Conservation (phyloP, 2,329 filamentous ascomycete species). For the Penicillium decumbens region DNA sequence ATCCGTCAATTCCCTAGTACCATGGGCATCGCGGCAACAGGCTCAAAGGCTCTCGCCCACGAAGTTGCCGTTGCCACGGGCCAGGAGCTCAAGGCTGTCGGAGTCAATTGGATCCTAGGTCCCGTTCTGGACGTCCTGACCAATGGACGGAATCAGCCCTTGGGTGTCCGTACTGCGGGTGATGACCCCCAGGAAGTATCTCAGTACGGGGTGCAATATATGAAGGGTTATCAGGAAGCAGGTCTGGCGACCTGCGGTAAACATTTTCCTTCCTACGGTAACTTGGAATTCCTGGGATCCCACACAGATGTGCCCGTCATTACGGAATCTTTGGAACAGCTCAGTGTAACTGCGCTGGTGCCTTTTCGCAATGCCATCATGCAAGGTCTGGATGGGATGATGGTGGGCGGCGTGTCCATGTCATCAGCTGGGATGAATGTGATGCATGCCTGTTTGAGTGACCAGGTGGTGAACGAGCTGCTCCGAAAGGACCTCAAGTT, state of each 20-base stretch:
- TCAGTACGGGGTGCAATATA: conserved; percentile 81
- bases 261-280: conserved; percentile 94
- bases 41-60: conserved; percentile 77
- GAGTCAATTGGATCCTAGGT: conserved; percentile 92
- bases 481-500: conserved; percentile 86
- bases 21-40: conserved; percentile 93
- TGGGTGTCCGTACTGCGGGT: conserved; percentile 83
- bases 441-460: conserved; percentile 88
- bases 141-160: conserved; percentile 82
- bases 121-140: conserved; percentile 91
- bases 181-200: conserved; percentile 95
- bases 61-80: conserved; percentile 90
- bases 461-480: conserved; percentile 87
- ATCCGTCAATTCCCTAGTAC: conserved; percentile 95
- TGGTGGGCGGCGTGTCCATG: conserved; percentile 91
- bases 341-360: conserved; percentile 85
- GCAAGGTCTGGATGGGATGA: conserved; percentile 86
- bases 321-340: conserved; percentile 85
- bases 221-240: conserved; percentile 89
- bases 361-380: conserved; percentile 87
- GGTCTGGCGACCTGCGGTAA: conserved; percentile 88
- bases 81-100: conserved; percentile 84
- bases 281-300: conserved; percentile 86
- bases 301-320: conserved; percentile 91
- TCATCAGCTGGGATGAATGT: conserved; percentile 88